A percentile compares a stretch with the other conserved stretches of the same genome.
Conservation (phyloP, 176 grass and related monocot species). For the Alloteropsis semialata region DNA sequence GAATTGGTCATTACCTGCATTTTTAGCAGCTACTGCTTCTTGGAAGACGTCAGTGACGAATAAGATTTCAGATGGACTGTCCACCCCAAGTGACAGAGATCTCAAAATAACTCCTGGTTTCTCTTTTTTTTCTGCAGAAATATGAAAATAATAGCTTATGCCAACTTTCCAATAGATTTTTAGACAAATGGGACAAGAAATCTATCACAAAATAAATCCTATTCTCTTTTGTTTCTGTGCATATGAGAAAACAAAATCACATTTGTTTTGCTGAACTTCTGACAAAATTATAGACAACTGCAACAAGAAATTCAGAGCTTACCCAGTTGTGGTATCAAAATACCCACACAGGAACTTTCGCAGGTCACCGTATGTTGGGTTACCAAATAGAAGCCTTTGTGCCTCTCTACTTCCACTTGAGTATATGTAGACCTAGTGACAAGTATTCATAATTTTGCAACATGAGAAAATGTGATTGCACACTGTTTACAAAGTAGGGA, state of each 20-base stretch:
- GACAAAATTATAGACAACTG: no score
- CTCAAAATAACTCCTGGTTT: conserved; percentile 79
- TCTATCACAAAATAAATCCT: not conserved
- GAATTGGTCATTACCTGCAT: conserved; percentile 55
- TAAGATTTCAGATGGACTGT: conserved; percentile 74
- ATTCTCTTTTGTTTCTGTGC: not conserved
- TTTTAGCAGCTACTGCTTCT: conserved; percentile 86
- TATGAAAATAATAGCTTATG: not conserved
- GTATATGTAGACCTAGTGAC: conserved; percentile 91
- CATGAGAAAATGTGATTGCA: conserved; percentile 3
- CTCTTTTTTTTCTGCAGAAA: conserved; percentile 76
- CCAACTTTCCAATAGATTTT: not conserved
- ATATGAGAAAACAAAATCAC: conserved; percentile 3
- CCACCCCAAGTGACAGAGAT: conserved; percentile 83
- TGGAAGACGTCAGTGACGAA: conserved; percentile 90
- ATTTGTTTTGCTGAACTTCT: no score
- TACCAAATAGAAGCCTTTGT: conserved; percentile 88
- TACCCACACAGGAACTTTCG: conserved; percentile 71
- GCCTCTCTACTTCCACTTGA: conserved; percentile 98
- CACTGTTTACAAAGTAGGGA: no score
- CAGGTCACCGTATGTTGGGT: conserved; percentile 72
- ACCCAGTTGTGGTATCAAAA: conserved; percentile 92
- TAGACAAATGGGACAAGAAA: not conserved
- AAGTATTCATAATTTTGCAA: conserved; percentile 20
- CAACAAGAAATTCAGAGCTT: no score